These are phyloP conservation scores for Fusarium setosum DNA, from an alignment of 2,329 filamentous ascomycete species.

Conservation along the genomic window DNA sequence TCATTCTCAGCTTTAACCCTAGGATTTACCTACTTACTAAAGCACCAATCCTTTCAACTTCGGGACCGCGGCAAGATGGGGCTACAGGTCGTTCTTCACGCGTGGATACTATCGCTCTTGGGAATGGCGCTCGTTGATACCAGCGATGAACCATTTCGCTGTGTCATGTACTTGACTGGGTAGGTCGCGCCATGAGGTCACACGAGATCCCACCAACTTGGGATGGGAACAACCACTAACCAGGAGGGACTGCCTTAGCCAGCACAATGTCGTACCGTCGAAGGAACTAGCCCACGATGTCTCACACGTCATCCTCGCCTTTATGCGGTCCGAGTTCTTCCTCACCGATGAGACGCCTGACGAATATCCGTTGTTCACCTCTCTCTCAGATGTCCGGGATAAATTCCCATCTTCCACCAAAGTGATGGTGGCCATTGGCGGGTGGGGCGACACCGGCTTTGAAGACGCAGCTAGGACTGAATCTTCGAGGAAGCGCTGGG, in stretches of 20 bases:
- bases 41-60: not conserved
- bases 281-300: constrained; percentile 53
- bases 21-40: not conserved
- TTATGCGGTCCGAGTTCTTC: constrained; percentile 65
- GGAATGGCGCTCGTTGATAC: not conserved
- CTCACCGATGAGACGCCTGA: constrained; percentile 53
- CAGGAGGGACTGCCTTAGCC: constrained; percentile 50
- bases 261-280: constrained; percentile 58
- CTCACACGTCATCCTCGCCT: constrained; percentile 70
- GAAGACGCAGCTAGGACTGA: constrained; percentile 64
- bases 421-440: constrained; percentile 77
- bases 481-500: constrained; percentile 66
- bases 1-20: not conserved
- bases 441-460: constrained; percentile 81
- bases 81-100: not conserved
- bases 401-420: constrained; percentile 66
- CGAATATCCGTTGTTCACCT: constrained; percentile 65
- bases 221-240: not conserved
- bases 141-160: constrained; percentile 38
- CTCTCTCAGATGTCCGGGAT: constrained; percentile 58
- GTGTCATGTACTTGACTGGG: constrained; percentile 64
- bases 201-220: not conserved
- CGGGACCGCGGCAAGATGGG: not conserved
- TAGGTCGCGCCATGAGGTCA: constrained; percentile 29
- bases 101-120: constrained; percentile 4